Base-by-base conservation (phyloP, 257 asterid species). In the Penstemon newberryi region DNA sequence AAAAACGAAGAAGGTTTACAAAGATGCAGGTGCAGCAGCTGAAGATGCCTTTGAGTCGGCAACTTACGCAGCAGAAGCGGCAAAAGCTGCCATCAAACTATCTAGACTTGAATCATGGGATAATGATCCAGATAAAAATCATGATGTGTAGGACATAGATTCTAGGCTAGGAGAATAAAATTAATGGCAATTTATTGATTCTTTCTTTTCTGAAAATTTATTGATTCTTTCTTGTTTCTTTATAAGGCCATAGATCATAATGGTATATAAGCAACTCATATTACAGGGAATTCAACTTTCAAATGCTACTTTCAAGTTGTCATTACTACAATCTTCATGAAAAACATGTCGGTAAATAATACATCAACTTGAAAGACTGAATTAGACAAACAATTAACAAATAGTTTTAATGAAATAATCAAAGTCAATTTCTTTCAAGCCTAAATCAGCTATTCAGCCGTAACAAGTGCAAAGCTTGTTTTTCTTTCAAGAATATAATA, bases 31-130 rank as follows among this genome's bases (percentile, higher is more conserved):
- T 1, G 41, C 54, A 52, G 71, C 74, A 46, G 63, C 79, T 66
- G 51, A 62, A 70, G 82, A 59, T 5, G 56, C 63, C 39, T 73
- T 73, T 11, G 63, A 59, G 59, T 58, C 74, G 61, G 71, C 74
- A 18, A 73, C 74, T 63, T 56, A 73, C 44, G 74, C 70, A 15
- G 67, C 47, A 9, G 62, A 59, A 60, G 52, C 73, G 59, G 61
- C 79, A 60, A 76, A 60, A 67, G 58, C 58, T 40, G 75, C 47
- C 0, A 37, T 77, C 42, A 51, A 68, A 39, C 66, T 58, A 15
- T 50, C 62, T 44, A 46, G 55, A 54, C 38, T 56, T 5, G 54
- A 41, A 54, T 63, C 58, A 12, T n/a, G 49, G 47, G 50, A 56
- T 8, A 43, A 62, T 18, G 44, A 57, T 38, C 40, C 41, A 18